Evolutionary conservation across 2,329 filamentous ascomycete genomes (phyloP).

Genomic region (Exophiala bonariae): DNA sequence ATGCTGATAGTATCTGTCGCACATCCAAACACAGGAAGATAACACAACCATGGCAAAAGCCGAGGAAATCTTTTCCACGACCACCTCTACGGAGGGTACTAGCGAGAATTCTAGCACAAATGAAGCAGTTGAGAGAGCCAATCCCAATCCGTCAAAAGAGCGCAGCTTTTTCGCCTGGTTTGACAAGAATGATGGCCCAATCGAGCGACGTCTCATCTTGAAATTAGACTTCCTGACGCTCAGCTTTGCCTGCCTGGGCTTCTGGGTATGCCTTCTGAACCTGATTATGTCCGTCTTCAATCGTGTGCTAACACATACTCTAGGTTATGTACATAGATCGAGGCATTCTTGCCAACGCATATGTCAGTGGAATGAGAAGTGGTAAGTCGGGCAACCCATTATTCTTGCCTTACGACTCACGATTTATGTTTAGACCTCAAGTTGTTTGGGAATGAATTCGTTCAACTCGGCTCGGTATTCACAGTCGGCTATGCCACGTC

Average conservation of each 20-base stretch:
- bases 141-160: not conserved
- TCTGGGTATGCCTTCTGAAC: conserved; percentile 7
- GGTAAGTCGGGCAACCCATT: conserved; percentile 12
- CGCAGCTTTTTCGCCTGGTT: not conserved
- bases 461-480: conserved; percentile 28
- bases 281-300: too few species aligned
- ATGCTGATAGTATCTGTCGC: too few species aligned
- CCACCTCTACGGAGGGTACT: too few species aligned
- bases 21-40: too few species aligned
- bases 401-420: not conserved
- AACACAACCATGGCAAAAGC: too few species aligned
- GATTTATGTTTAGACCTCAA: conserved; percentile 27
- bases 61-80: too few species aligned
- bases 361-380: conserved; percentile 37
- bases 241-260: conserved; percentile 46
- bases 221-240: conserved; percentile 54
- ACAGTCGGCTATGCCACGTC: conserved; percentile 16
- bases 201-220: conserved; percentile 43
- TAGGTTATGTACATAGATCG: conserved; percentile 36
- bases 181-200: conserved; percentile 2
- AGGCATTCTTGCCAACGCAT: conserved; percentile 49
- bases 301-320: not conserved
- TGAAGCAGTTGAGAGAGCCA: not conserved
- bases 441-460: conserved; percentile 33
- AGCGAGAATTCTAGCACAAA: too few species aligned